Conservation (phyloP, 768 basidiomycete genomes). For the Lactarius akahatsu region DNA sequence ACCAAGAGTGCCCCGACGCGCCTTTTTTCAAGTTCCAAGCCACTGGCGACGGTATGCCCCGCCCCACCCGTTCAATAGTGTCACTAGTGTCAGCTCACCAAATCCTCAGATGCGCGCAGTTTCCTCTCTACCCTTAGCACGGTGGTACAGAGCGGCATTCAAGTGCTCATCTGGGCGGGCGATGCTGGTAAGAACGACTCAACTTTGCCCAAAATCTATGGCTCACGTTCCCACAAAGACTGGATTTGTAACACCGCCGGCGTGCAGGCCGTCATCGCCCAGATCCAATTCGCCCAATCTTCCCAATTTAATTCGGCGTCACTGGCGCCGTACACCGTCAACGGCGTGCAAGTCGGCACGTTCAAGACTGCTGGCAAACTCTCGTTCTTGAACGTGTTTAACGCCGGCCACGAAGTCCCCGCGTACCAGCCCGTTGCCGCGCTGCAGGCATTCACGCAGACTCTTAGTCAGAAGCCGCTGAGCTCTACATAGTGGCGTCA, state of each 20-base stretch:
- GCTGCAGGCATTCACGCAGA: slow-evolving; percentile 26
- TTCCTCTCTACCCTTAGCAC: slow-evolving; percentile 7
- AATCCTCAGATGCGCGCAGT: slow-evolving; percentile 31
- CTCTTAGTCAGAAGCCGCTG: slow-evolving; percentile 18
- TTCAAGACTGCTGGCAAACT: slow-evolving; percentile 50
- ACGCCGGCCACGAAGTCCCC: slow-evolving; percentile 38
- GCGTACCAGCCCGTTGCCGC: slow-evolving; percentile 23
- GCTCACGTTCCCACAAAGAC: slow-evolving; percentile 48
- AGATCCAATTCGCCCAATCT: slow-evolving; percentile 39
- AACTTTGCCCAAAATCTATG: slow-evolving; percentile 9
- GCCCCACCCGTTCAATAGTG: slow-evolving; percentile 29
- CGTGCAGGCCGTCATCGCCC: slow-evolving; percentile 49
- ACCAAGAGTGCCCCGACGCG: slow-evolving; percentile 36
- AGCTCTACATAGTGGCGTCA: slow-evolving; percentile 15
- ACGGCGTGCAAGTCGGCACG: slow-evolving; percentile 44
- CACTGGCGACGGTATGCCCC: slow-evolving; percentile 46
- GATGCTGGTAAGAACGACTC: slow-evolving; percentile 25
- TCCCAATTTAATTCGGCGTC: slow-evolving; percentile 40
- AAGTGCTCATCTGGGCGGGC: slow-evolving; percentile 51
- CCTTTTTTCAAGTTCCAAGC: slow-evolving; percentile 42
- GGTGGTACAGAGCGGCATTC: slow-evolving; percentile 33
- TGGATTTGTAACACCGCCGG: slow-evolving; percentile 48
- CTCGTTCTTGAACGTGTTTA: slow-evolving; percentile 47
- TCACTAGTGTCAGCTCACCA: slow-evolving; percentile 22
- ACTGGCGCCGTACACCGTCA: slow-evolving; percentile 45